A percentile compares a stretch with the other conserved stretches of the same genome.
Evolutionary conservation across 495 filamentous ascomycete genomes (phyloP).

Genomic region (Tuber magnatum): DNA sequence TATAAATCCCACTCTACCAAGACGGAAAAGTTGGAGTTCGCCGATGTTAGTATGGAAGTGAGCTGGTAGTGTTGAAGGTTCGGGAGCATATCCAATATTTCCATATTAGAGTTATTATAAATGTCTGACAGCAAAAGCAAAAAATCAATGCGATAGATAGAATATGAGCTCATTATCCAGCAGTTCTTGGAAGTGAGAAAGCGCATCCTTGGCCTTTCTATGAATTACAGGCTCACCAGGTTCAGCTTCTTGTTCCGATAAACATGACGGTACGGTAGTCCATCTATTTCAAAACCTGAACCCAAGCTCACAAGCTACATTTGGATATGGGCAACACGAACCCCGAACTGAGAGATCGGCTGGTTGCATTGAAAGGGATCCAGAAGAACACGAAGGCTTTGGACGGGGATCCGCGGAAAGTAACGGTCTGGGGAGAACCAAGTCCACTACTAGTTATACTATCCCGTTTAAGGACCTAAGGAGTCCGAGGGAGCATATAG

Average conservation of each 20-base stretch:
- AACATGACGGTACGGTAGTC: constrained; percentile 47
- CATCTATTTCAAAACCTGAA: constrained; percentile 47
- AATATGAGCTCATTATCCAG: constrained; percentile 45
- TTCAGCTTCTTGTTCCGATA: constrained; percentile 52
- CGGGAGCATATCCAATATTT: too few species aligned
- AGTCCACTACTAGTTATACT: background rate
- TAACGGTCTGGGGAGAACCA: constrained; percentile 62
- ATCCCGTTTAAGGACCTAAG: background rate
- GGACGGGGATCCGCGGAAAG: constrained; percentile 52
- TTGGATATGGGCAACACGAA: constrained; percentile 55
- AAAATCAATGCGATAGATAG: constrained; percentile 39
- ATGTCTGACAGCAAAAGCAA: background rate
- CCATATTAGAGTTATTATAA: background rate
- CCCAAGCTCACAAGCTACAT: constrained; percentile 44
- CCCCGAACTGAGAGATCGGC: constrained; percentile 60
- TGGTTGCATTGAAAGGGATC: constrained; percentile 66
- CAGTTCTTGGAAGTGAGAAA: constrained; percentile 37
- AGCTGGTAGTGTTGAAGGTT: too few species aligned
- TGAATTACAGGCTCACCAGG: constrained; percentile 59
- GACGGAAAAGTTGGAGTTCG: too few species aligned
- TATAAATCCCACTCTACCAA: too few species aligned
- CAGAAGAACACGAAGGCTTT: constrained; percentile 61
- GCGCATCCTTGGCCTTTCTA: constrained; percentile 50
- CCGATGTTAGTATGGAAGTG: too few species aligned
- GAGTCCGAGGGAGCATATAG: constrained; percentile 51